Evolutionary conservation across 352 stramenopile genomes (phyloP).

Genomic region (Pythium guiyangense): DNA sequence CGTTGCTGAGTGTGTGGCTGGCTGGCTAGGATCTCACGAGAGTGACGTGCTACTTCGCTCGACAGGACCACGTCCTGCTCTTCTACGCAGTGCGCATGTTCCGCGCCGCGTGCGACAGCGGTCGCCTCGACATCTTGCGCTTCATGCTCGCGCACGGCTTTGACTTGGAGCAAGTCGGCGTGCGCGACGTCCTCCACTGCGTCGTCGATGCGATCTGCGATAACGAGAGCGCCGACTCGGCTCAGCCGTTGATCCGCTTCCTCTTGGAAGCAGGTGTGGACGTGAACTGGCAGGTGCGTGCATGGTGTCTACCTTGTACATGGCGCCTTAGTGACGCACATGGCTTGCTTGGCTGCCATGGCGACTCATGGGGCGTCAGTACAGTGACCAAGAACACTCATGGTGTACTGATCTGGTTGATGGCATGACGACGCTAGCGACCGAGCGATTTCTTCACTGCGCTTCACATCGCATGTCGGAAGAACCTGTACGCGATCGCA

Average conservation of each 20-base stretch:
- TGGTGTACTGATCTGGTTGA: too few species aligned
- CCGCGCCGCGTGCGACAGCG: conserved; percentile 36
- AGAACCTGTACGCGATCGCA: conserved; percentile 53
- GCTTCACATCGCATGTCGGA: conserved; percentile 59
- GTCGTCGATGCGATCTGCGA: conserved; percentile 33
- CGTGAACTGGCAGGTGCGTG: conserved; percentile 80
- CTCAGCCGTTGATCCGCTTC: conserved; percentile 54
- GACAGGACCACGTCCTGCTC: conserved; percentile 39
- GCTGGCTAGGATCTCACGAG: neutral
- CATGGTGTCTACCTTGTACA: too few species aligned
- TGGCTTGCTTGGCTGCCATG: too few species aligned
- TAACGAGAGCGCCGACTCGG: conserved; percentile 24
- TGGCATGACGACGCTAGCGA: conserved; percentile 15
- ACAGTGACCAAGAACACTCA: too few species aligned
- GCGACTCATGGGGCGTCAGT: too few species aligned
- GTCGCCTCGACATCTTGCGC: conserved; percentile 48
- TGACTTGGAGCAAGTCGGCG: conserved; percentile 44
- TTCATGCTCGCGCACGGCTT: conserved; percentile 70
- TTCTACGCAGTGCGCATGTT: conserved; percentile 75
- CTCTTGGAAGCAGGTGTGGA: conserved; percentile 56
- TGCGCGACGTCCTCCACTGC: conserved; percentile 49
- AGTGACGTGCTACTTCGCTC: neutral
- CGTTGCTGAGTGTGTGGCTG: neutral
- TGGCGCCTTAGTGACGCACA: too few species aligned
- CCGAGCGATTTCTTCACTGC: conserved; percentile 55